Evolutionary conservation across 305 asterid genomes (phyloP), one percentile per base, ranked within the genome.

Genomic region (Caryopteris hybrid): DNA sequence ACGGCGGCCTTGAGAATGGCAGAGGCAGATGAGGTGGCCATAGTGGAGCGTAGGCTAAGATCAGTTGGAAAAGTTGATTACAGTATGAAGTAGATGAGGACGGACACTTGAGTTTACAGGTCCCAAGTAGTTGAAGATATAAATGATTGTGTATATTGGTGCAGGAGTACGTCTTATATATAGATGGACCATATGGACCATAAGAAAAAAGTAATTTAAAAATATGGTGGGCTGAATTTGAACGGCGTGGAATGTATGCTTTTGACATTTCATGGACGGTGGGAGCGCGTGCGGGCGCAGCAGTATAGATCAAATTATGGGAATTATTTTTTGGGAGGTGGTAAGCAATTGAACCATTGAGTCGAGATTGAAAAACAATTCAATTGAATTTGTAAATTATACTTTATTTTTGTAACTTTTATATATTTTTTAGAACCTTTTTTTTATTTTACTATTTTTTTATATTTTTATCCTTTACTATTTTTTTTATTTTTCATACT

Each of bases 1-100:
- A 69, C 23, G 71, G 31, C 47, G 65, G 81, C 52, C 69, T 76
- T 81, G 74, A 86, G 53, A 60, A 86, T 69, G 60, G 88, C 71
- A 18, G 81, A 72, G 75, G 85, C 78, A 36, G 95, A 81, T 21
- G 88, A 79, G 48, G 84, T 61, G 10, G 91, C 90, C 92, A 89
- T 85, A n/a, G n/a, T n/a, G n/a, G n/a, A n/a, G n/a, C n/a, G n/a
- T n/a, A n/a, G n/a, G n/a, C n/a, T n/a, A n/a, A n/a, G n/a, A n/a
- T n/a, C n/a, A n/a, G n/a, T n/a, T n/a, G n/a, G n/a, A n/a, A n/a
- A n/a, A n/a, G n/a, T 21, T 5, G 21, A 11, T 22, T 5, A 54
- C 22, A 54, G 13, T n/a, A 10, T 50, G 21, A 21, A 50, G 16
- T 21, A 31, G 13, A 10, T 64, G 60, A 34, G 7, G 3, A 10